Base-by-base conservation (phyloP, 2,329 filamentous ascomycete genomes). In the Grosmannia clavigera region DNA sequence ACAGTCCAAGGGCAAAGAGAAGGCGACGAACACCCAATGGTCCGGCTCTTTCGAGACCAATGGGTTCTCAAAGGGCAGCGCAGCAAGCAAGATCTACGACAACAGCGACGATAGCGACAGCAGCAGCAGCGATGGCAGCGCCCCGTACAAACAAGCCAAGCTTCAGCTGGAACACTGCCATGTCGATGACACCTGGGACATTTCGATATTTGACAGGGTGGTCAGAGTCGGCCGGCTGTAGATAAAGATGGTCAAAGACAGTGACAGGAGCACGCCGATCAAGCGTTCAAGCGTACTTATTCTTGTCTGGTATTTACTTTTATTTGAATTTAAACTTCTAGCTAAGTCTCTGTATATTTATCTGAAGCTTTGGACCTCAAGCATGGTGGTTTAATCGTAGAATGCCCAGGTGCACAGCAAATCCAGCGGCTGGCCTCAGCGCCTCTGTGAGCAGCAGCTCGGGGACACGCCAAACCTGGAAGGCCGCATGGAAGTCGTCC, bases 331-430 rank as follows among this genome's bases (percentile, higher is more conserved):
- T 33, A 19, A 14, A 11, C 29, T 50, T 51, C 48, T 51, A 40
- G 38, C 6, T 16, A 40, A 3, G 38, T 16, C 38, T 38, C 35
- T 40, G 16, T 16, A 40, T 16, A 16, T 40, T 16, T 40, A 40
- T 16, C 12, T 16, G 14, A 40, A 40, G 38, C 38, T 35, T 35
- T 35, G 9, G 33, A 35, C 33, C 10, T 35, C 9, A 11, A 5
- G 33, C 5, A 5, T 35, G 33, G 7, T 35, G 6, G 33, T 35
- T 9, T n/a, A 58, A 40, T 3, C 62, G 58, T 63, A 92, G 72
- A 27, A 92, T 70, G 14, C 90, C 87, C 25, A 95, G 66, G 74
- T 97, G 91, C 9, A 96, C 82, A 35, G 89, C 84, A 73, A 95
- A 96, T 6, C 92, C 92, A 27, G 82, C 83, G 19, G 80, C 80